Evolutionary conservation across 345 rosid species (phyloP), one percentile per base, ranked within the genome.

Genomic region (Heritiera littoralis): DNA sequence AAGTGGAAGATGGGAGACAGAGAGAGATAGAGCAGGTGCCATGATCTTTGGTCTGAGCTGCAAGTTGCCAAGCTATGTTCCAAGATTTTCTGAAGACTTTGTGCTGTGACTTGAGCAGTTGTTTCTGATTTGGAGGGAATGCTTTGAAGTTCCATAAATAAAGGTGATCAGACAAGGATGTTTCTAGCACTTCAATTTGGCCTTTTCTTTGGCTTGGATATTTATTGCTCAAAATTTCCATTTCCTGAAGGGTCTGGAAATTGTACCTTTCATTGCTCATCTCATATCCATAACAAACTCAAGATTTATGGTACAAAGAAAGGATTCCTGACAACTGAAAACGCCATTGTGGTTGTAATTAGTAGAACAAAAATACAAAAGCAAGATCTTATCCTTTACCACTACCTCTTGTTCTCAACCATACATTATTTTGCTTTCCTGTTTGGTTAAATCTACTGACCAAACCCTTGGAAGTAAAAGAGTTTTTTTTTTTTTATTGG

Each of bases 21-120:
- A 72, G 32, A 86, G 74, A 79, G 90, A 83, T 5, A 90, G 78
- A 59, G 89, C 83, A 48, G 84, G 78, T 30, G 79, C 79, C 92
- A 87, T 89, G 43, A 9, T 67, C 14, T 51, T 30, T 43, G 14
- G 45, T 40, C 30, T 77, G 15, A 9, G 49, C 56, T 69, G 32
- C 28, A 20, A 45, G 28, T 23, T 20, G 54, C 6, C 38, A 58
- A 64, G 28, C 14, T 56, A 23, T 13, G 30, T 32, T 76, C 15
- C 54, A 18, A 71, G 75, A 7, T 68, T 23, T 38, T 17, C 17
- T 15, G 51, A 77, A 43, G 71, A 71, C 3, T 38, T 79, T 40
- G 63, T 52, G 28, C 12, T 66, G 30, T 51, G 76, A 48, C 7
- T 38, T 54, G 72, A 13, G 49, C 49, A 41, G 65, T 67, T 23